A percentile compares a stretch with the other conserved stretches of the same genome.
Conservation (phyloP, 1,284 basidiomycete genomes). For the Cutaneotrichosporon sp. region DNA sequence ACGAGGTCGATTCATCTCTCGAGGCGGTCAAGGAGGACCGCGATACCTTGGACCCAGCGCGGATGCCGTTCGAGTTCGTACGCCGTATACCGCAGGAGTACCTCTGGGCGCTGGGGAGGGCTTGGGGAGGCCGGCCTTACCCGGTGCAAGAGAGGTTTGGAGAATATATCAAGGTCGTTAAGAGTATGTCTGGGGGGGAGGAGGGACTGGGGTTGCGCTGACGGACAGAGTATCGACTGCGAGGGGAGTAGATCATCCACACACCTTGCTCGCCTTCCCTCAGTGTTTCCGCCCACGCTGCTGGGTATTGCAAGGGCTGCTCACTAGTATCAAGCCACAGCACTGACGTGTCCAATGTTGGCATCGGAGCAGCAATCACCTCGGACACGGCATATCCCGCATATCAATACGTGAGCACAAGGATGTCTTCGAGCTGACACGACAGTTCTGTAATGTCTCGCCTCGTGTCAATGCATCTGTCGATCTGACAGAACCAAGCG, state of each 20-base stretch:
- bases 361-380: too few species aligned
- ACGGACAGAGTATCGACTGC: background rate
- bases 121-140: constrained; percentile 1
- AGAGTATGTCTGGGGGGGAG: background rate
- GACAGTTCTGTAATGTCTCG: too few species aligned
- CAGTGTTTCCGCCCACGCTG: too few species aligned
- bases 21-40: constrained; percentile 2
- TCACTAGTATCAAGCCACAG: too few species aligned
- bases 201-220: background rate
- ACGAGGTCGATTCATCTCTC: background rate
- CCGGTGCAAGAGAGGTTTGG: constrained; percentile 5
- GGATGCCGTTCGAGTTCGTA: constrained; percentile 9
- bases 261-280: too few species aligned
- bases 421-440: too few species aligned
- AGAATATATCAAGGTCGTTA: constrained; percentile 9
- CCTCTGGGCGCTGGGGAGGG: constrained; percentile 8
- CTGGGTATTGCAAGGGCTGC: too few species aligned
- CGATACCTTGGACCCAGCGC: constrained; percentile 6
- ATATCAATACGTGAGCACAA: too few species aligned
- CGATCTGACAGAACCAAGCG: too few species aligned
- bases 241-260: background rate
- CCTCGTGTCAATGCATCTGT: too few species aligned
- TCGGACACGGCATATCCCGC: too few species aligned
- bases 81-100: constrained; percentile 7
- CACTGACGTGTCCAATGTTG: too few species aligned